Evolutionary conservation across 2,329 filamentous ascomycete genomes (phyloP).

Genomic region (Verticillium tricorpus): DNA sequence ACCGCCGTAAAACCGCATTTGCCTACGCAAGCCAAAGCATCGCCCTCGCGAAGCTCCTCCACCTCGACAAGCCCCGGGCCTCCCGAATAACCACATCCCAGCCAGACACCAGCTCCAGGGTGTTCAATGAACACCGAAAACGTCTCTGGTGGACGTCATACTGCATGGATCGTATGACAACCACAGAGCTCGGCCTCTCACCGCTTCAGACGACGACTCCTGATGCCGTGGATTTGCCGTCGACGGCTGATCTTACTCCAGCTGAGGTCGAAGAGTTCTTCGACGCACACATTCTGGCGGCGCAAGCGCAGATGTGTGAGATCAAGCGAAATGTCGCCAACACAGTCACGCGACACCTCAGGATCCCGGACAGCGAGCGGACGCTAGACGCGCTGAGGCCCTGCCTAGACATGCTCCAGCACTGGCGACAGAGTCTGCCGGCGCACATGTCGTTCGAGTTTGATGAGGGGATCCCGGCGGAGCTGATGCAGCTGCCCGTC

Average conservation of each 20-base stretch:
- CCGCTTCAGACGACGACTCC: slow-evolving; percentile 1
- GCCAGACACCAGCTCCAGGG: background rate
- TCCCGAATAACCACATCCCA: background rate
- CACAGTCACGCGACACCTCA: slow-evolving; percentile 3
- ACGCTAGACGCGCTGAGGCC: background rate
- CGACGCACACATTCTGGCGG: slow-evolving; percentile 3
- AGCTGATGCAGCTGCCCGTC: slow-evolving; percentile 2
- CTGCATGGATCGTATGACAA: slow-evolving; percentile 11
- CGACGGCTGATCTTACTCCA: background rate
- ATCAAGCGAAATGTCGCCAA: slow-evolving; percentile 9
- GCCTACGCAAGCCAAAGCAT: slow-evolving; percentile 11
- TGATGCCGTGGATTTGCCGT: slow-evolving; percentile 2
- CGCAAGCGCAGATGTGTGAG: slow-evolving; percentile 6
- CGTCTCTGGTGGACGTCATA: slow-evolving; percentile 12
- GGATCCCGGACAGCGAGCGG: background rate
- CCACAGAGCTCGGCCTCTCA: slow-evolving; percentile 8
- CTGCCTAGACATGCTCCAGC: slow-evolving; percentile 6
- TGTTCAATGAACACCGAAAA: slow-evolving; percentile 8
- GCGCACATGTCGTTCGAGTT: slow-evolving; percentile 1
- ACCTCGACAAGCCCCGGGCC: slow-evolving; percentile 4
- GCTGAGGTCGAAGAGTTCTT: slow-evolving; percentile 8
- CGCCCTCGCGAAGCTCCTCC: slow-evolving; percentile 7
- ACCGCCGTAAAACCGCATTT: slow-evolving; percentile 11
- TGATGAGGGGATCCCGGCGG: slow-evolving; percentile 6
- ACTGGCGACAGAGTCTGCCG: slow-evolving; percentile 5